phyloP scores from a whole-genome alignment of 2,329 filamentous ascomycete species.

The Emergomyces africanus region DNA sequence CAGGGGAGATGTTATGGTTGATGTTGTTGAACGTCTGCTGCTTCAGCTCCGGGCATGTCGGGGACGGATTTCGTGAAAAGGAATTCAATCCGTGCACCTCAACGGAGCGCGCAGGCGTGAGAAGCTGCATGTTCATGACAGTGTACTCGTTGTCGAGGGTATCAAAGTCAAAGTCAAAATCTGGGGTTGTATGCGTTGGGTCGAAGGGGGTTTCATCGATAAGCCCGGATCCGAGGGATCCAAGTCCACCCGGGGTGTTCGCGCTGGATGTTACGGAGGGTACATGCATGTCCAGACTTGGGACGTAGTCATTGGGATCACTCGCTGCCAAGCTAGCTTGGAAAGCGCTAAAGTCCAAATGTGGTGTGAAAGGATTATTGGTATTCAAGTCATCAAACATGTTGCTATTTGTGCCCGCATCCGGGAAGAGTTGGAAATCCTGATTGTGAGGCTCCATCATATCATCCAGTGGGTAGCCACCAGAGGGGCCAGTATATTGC shows the following conservation, averaged over 20 bases:
- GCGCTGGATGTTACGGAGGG: conserved; percentile 15
- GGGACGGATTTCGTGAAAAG: conserved; percentile 10
- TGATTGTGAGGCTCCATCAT: conserved; percentile 4
- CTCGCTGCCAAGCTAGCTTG: conserved; percentile 18
- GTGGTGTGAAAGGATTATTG: conserved; percentile 9
- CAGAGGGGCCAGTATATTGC: conserved; percentile 9
- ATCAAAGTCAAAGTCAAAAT: conserved; percentile 12
- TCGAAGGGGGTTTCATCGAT: conserved; percentile 14
- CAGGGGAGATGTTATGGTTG: conserved; percentile 13
- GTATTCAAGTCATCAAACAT: conserved; percentile 12
- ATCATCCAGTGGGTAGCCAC: neutral
- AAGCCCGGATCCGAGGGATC: conserved; percentile 10
- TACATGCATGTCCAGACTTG: conserved; percentile 15
- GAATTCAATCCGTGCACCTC: conserved; percentile 10
- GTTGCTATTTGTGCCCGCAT: conserved; percentile 10
- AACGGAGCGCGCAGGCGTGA: conserved; percentile 10
- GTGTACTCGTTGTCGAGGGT: conserved; percentile 15
- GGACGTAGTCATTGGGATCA: conserved; percentile 18
- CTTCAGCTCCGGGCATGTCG: conserved; percentile 7
- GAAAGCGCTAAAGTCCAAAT: conserved; percentile 18
- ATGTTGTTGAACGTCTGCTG: conserved; percentile 4
- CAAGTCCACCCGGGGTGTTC: conserved; percentile 10
- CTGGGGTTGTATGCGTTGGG: neutral
- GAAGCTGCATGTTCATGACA: conserved; percentile 15
- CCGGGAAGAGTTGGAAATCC: conserved; percentile 18